Conservation (phyloP, 495 filamentous ascomycete species). For the Coniosporium apollinis region DNA sequence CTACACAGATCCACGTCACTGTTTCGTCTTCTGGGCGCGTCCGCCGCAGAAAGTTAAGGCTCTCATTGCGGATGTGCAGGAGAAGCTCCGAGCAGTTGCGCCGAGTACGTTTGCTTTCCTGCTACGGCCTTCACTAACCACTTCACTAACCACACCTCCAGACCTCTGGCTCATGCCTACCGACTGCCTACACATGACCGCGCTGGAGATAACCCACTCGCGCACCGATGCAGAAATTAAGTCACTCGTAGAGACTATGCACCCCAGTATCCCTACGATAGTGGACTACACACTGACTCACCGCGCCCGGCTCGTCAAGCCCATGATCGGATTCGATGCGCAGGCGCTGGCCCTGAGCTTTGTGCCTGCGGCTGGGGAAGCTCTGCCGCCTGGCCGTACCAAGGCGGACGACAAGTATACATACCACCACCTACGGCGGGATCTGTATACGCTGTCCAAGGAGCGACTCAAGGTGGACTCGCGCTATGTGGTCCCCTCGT, state of each 20-base stretch:
- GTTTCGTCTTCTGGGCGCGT: slow-evolving; percentile 74
- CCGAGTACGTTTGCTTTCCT: slow-evolving; percentile 39
- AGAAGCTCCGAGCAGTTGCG: slow-evolving; percentile 39
- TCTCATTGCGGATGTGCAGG: slow-evolving; percentile 52
- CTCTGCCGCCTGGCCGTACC: slow-evolving; percentile 13
- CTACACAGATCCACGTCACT: slow-evolving; percentile 58
- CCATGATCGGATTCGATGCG: slow-evolving; percentile 67
- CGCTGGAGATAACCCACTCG: slow-evolving; percentile 64
- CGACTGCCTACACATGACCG: slow-evolving; percentile 66
- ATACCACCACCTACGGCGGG: slow-evolving; percentile 78
- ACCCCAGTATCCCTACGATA: slow-evolving; percentile 31
- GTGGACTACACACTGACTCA: slow-evolving; percentile 44
- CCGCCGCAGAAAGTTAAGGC: slow-evolving; percentile 52
- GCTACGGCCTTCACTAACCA: neutral
- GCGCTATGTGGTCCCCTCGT: slow-evolving; percentile 71
- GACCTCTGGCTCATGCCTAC: slow-evolving; percentile 75
- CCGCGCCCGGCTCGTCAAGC: slow-evolving; percentile 60
- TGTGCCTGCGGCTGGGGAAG: slow-evolving; percentile 52
- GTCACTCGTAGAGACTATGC: slow-evolving; percentile 36
- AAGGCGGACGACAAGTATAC: slow-evolving; percentile 44
- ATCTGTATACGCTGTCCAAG: slow-evolving; percentile 46
- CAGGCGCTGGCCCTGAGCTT: slow-evolving; percentile 75
- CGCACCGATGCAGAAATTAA: slow-evolving; percentile 44
- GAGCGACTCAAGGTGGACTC: slow-evolving; percentile 45
- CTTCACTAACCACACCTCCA: slow-evolving; percentile 26